Evolutionary conservation across 306 rosid genomes (phyloP), one percentile per base, ranked within the genome.

Genomic region (Fagus crenata): DNA sequence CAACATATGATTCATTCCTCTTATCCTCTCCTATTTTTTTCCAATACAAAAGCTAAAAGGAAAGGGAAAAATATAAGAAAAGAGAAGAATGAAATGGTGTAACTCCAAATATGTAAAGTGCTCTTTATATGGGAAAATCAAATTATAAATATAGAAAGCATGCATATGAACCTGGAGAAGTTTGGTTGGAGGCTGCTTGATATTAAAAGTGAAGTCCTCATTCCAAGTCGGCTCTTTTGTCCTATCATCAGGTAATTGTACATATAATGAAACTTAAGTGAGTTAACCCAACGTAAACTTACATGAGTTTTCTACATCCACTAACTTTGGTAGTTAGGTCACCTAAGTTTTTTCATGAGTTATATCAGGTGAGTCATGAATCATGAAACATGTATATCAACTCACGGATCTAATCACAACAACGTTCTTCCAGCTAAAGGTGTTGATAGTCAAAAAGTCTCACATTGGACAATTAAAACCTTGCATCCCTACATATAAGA

Each of bases 151-250:
- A 22, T 73, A 82, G 73, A 58, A 63, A 74, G 73, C 2, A 76
- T 73, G 82, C 59, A 84, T 84, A 75, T 77, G 84, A 77, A 92
- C 98, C 96, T 95, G 97, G 71, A 95, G 87, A 78, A 79, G 69
- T 69, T 81, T 89, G 72, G 75, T 83, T 18, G 91, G 85, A 73
- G 93, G 88, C 78, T 67, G 92, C 89, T 88, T 88, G 73, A 88
- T 78, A 81, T 92, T 80, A 76, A 95, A 90, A 73, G 82, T 82
- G 73, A 92, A 92, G 41, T 88, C 92, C 85, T 95, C 96, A 33
- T 95, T 92, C 98, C 98, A 95, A 18, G 91, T 89, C 65, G 97
- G 97, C 65, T 89, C 90, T 77, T 82, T 95, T 53, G 83, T 89
- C 90, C 98, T 92, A 87, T 69, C 79, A 84, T 14, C 53, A 85